Evolutionary conservation across 169 alveolate species (phyloP).

Genomic region (Toxoplasma gondii): DNA sequence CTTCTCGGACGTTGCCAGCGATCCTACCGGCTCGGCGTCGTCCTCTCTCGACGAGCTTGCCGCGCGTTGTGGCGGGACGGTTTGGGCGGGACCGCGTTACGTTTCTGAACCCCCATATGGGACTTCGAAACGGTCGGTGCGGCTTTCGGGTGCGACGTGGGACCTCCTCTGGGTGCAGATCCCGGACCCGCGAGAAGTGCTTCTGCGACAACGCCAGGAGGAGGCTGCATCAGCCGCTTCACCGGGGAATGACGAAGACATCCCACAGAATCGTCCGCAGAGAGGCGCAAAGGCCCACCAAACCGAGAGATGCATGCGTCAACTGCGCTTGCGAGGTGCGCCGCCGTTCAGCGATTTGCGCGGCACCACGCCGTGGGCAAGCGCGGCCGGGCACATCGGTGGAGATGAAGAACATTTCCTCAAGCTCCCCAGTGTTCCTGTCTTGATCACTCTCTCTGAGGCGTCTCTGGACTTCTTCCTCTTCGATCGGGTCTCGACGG

Average conservation of each 20-base stretch:
- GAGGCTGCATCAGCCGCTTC: background rate
- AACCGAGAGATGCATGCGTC: background rate
- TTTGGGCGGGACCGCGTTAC: background rate
- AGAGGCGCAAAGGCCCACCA: background rate
- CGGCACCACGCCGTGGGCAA: background rate
- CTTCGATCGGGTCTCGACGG: background rate
- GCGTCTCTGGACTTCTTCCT: slow-evolving; percentile 9
- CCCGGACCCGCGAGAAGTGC: background rate
- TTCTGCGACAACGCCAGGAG: background rate
- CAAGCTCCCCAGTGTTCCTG: slow-evolving; percentile 12
- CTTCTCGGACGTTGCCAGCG: background rate
- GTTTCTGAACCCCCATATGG: background rate
- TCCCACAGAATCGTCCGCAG: background rate
- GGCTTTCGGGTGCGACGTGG: background rate
- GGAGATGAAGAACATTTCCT: background rate
- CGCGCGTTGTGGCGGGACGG: background rate
- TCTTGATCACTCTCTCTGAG: background rate
- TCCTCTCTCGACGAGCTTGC: background rate
- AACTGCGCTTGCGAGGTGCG: no score
- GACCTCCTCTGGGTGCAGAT: background rate
- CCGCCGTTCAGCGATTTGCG: background rate
- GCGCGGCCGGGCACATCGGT: background rate
- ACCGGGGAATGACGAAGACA: background rate
- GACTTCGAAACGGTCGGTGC: background rate
- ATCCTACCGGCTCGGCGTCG: background rate